Conservation (phyloP, 2,329 filamentous ascomycete genomes). For the Venturiaceae sp. region DNA sequence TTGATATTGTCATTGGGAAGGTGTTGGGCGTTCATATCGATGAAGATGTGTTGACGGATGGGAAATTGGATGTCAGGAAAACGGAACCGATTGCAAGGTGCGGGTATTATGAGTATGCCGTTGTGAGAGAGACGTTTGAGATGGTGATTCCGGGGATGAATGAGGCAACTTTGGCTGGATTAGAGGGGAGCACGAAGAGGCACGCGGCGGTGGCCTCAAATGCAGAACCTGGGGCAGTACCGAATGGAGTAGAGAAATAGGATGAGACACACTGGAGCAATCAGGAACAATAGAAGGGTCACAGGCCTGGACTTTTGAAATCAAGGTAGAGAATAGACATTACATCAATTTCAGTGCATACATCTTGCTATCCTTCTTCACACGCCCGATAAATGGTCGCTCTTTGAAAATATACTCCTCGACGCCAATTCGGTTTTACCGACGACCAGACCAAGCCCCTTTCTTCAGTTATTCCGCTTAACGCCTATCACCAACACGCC, state of each 20-base stretch:
- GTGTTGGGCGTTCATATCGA: constrained; percentile 50
- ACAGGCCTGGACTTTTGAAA: no score
- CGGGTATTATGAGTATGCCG: constrained; percentile 51
- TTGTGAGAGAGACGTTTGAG: constrained; percentile 47
- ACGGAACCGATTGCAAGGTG: constrained; percentile 50
- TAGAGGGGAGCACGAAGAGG: constrained; percentile 27
- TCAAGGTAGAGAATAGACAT: no score
- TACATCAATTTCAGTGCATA: no score
- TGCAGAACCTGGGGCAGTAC: background rate
- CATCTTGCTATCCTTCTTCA: no score
- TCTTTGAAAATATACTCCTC: no score
- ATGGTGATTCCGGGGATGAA: constrained; percentile 41
- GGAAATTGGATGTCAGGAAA: constrained; percentile 45
- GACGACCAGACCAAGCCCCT: no score
- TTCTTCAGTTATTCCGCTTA: no score
- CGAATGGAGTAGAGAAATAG: background rate
- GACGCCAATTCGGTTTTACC: no score
- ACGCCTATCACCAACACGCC: no score
- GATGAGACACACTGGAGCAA: no score
- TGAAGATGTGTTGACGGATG: constrained; percentile 44
- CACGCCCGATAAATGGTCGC: no score
- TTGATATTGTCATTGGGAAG: constrained; percentile 47
- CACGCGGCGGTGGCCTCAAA: constrained; percentile 10
- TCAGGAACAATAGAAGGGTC: no score
- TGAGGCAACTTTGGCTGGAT: constrained; percentile 20